Conservation (phyloP, 1,284 basidiomycete species). For the Pseudozyma flocculosa region DNA sequence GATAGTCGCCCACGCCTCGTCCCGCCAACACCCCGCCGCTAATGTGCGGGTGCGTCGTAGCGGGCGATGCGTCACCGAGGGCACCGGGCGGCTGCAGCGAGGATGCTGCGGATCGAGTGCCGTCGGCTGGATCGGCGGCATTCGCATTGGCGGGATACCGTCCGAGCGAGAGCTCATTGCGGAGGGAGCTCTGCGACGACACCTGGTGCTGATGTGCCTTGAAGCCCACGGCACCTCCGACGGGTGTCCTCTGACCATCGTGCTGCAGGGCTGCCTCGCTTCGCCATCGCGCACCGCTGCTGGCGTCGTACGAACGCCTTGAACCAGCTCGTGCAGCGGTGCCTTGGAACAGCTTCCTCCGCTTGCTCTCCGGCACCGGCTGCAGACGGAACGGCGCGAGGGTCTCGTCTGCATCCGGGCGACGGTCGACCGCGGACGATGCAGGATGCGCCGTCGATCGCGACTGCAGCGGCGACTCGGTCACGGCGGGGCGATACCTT, state of each 20-base stretch:
- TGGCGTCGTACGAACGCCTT: neutral
- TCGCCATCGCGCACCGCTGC: too few species aligned
- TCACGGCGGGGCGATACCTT: neutral
- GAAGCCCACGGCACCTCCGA: neutral
- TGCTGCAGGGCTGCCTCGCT: too few species aligned
- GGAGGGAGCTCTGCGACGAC: neutral
- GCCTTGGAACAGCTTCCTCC: neutral
- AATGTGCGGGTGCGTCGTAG: too few species aligned
- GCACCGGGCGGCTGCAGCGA: too few species aligned
- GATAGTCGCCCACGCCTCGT: too few species aligned
- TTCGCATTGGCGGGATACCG: too few species aligned
- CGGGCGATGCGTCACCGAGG: too few species aligned
- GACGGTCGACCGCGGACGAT: neutral
- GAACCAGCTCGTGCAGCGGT: neutral
- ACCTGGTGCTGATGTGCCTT: neutral
- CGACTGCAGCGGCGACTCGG: neutral
- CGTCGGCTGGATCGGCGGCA: too few species aligned
- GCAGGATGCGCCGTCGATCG: too few species aligned
- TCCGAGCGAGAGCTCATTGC: neutral
- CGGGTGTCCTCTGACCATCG: too few species aligned
- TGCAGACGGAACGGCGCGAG: constrained; percentile 6
- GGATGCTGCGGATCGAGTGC: too few species aligned
- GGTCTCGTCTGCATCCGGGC: neutral
- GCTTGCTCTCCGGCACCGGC: constrained; percentile 7
- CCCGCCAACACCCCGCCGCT: too few species aligned